phyloP scores from a whole-genome alignment of 2,329 filamentous ascomycete genomes.

The Juglanconis sp. region DNA sequence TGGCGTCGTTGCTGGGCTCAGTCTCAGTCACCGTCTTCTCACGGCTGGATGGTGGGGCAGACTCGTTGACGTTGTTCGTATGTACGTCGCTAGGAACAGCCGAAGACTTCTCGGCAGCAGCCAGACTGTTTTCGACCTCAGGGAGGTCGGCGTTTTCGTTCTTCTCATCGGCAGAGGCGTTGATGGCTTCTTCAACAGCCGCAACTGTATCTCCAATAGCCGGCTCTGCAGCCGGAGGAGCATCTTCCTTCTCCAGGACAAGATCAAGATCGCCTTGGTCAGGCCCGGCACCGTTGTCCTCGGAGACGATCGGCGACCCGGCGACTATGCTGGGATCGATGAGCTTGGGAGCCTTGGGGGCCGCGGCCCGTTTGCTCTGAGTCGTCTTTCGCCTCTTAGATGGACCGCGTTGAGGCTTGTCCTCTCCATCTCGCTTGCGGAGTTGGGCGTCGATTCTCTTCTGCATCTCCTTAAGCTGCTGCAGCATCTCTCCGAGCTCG shows the following conservation, averaged over 20 bases:
- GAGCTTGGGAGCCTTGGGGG: not conserved
- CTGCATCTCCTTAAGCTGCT: not conserved
- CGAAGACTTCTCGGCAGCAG: not conserved
- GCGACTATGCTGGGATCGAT: not conserved
- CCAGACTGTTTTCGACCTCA: not conserved
- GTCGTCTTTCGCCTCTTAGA: not conserved
- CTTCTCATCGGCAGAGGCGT: not conserved
- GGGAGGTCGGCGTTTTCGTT: not conserved
- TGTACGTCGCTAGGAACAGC: no score
- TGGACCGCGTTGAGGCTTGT: not conserved
- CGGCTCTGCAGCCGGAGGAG: not conserved
- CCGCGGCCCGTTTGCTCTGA: not conserved
- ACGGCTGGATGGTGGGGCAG: not conserved
- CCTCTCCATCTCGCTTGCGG: not conserved
- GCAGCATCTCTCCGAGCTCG: slow-evolving; percentile 8
- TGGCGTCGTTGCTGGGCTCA: not conserved
- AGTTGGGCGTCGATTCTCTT: slow-evolving; percentile 6
- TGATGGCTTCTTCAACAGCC: not conserved
- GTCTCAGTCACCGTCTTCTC: slow-evolving; percentile 1
- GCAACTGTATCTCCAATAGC: not conserved
- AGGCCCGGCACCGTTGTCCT: not conserved
- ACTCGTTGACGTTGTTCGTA: not conserved
- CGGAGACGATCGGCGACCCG: not conserved
- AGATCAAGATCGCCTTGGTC: not conserved
- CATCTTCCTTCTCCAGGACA: not conserved